phyloP scores from a whole-genome alignment of 73 alveolate species.

The Paramecium biaurelia region DNA sequence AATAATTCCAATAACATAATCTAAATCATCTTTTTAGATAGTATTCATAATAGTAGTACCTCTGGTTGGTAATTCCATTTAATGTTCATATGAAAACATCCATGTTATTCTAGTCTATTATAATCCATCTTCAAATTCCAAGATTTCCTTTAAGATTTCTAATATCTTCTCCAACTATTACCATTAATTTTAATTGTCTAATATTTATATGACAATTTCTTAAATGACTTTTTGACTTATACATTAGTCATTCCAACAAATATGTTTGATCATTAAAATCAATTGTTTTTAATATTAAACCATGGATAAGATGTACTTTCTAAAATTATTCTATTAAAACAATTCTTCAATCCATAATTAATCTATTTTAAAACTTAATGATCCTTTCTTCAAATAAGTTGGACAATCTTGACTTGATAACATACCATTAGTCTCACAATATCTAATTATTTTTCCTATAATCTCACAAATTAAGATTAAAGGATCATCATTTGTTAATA shows the following conservation, averaged over 20 bases:
- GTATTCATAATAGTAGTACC: not conserved
- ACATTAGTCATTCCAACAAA: not conserved
- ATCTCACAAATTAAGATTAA: not conserved
- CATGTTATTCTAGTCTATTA: not conserved
- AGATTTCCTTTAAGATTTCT: not conserved
- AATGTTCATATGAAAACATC: not conserved
- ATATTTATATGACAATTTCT: not conserved
- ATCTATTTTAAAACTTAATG: not conserved
- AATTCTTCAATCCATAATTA: not conserved
- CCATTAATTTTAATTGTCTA: not conserved
- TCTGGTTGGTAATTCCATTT: not conserved
- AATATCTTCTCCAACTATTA: not conserved
- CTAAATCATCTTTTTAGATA: not conserved
- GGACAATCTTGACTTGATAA: not conserved
- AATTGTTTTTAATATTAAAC: not conserved
- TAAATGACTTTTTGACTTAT: not conserved
- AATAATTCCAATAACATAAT: not conserved
- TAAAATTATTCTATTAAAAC: not conserved
- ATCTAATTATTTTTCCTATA: not conserved
- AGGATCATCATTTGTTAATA: not conserved
- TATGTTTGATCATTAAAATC: not conserved
- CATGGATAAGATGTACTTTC: slow-evolving; percentile 5
- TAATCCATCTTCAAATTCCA: not conserved
- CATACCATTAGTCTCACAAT: not conserved
- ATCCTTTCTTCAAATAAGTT: not conserved